Conservation (phyloP, 2,329 filamentous ascomycete species). For the Hymenoscyphus scutula region DNA sequence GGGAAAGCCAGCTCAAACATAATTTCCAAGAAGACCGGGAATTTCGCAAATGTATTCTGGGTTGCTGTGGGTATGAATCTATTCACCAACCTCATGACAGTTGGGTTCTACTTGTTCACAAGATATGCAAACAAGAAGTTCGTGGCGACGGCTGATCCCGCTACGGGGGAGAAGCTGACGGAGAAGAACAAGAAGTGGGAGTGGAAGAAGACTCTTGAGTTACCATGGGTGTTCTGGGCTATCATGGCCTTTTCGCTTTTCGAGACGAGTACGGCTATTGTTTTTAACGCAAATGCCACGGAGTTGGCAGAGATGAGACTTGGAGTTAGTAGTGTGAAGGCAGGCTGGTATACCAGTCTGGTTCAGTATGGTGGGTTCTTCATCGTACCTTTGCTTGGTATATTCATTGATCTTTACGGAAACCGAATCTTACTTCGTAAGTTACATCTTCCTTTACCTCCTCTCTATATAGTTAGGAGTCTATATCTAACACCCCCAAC, state of each 20-base stretch:
- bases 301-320: constrained; percentile 61
- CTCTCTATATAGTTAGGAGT: too few species aligned
- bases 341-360: constrained; percentile 59
- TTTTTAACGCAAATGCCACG: constrained; percentile 58
- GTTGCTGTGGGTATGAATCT: constrained; percentile 61
- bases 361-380: constrained; percentile 48
- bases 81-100: constrained; percentile 56
- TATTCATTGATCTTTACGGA: constrained; percentile 56
- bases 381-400: constrained; percentile 41
- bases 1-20: constrained; percentile 60
- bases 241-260: constrained; percentile 55
- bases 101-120: constrained; percentile 55
- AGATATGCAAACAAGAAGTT: constrained; percentile 49
- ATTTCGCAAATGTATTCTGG: constrained; percentile 64
- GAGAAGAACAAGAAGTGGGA: constrained; percentile 60
- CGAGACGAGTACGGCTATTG: constrained; percentile 53
- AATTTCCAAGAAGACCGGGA: constrained; percentile 54
- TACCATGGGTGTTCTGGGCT: constrained; percentile 61
- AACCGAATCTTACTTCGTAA: constrained; percentile 48
- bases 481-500: not conserved
- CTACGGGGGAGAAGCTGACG: constrained; percentile 57
- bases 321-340: constrained; percentile 50
- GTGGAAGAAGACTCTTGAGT: constrained; percentile 50
- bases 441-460: constrained; percentile 14
- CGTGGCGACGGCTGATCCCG: constrained; percentile 48